phyloP scores from a whole-genome alignment of 1,284 basidiomycete species.

The Leccinum laetum region DNA sequence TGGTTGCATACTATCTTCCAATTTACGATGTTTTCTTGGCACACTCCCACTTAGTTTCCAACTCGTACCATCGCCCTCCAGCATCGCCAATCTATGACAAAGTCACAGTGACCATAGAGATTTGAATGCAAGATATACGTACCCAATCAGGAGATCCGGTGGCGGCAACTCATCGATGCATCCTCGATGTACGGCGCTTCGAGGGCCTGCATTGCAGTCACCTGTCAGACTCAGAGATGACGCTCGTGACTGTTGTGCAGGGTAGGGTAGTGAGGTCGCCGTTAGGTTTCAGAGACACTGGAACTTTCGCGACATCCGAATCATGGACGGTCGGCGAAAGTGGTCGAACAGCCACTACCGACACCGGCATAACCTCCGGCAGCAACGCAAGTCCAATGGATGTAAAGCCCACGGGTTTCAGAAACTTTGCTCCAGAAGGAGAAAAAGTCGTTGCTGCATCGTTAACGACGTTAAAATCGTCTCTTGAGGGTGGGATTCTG shows the following conservation, averaged over 20 bases:
- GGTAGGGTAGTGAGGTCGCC: slow-evolving; percentile 21
- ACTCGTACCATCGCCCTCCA: slow-evolving; percentile 96
- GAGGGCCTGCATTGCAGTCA: slow-evolving; percentile 81
- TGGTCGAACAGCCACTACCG: slow-evolving; percentile 10
- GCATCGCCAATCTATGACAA: slow-evolving; percentile 56
- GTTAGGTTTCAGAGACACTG: slow-evolving; percentile 27
- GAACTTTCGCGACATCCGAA: slow-evolving; percentile 17
- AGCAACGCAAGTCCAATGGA: slow-evolving; percentile 45
- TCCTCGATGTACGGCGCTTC: slow-evolving; percentile 79
- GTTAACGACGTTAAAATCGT: slow-evolving; percentile 10
- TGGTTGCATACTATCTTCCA: slow-evolving; percentile 29
- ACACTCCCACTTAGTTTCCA: slow-evolving; percentile 85
- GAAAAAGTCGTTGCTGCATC: slow-evolving; percentile 18
- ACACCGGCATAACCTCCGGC: slow-evolving; percentile 13
- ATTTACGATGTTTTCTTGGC: slow-evolving; percentile 70
- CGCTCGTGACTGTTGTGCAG: no score
- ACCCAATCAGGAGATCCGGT: slow-evolving; percentile 80
- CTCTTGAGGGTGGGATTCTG: slow-evolving; percentile 21
- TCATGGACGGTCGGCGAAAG: slow-evolving; percentile 19
- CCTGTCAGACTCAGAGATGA: slow-evolving; percentile 38
- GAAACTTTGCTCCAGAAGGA: slow-evolving; percentile 20
- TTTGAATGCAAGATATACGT: slow-evolving; percentile 33
- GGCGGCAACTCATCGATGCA: slow-evolving; percentile 59
- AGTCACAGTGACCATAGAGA: slow-evolving; percentile 16
- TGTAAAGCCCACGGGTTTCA: slow-evolving; percentile 57